These are phyloP conservation scores for Maudiozyma pseudohumilis DNA, from an alignment of 805 yeast species.

Conservation along the genomic window DNA sequence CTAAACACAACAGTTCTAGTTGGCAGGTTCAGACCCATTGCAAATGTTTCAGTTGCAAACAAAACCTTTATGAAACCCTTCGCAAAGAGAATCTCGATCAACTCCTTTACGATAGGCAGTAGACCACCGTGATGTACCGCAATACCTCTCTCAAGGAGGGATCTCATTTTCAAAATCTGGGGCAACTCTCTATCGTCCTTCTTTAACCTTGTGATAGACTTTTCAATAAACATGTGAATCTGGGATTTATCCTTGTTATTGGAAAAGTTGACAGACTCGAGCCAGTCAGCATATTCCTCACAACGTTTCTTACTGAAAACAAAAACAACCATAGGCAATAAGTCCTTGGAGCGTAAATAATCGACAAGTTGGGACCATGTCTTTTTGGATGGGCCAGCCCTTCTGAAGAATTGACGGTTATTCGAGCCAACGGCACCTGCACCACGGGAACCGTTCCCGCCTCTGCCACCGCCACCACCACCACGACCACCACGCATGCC, in stretches of 20 bases:
- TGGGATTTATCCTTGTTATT: conserved; percentile 80
- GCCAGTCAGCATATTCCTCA: conserved; percentile 81
- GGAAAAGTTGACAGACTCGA: conserved; percentile 68
- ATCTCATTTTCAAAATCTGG: conserved; percentile 75
- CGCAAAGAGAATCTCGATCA: conserved; percentile 85
- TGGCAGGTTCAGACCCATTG: conserved; percentile 96
- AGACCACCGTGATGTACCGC: conserved; percentile 96
- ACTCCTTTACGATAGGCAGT: conserved; percentile 85
- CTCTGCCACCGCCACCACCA: conserved; percentile 16
- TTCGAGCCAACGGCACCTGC: conserved; percentile 33
- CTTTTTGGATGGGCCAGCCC: conserved; percentile 67
- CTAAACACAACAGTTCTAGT: conserved; percentile 93
- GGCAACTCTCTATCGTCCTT: conserved; percentile 91
- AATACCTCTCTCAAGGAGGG: conserved; percentile 78
- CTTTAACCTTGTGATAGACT: conserved; percentile 76
- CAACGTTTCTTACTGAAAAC: conserved; percentile 91
- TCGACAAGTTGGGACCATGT: conserved; percentile 72
- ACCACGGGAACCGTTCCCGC: conserved; percentile 29
- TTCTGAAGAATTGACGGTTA: conserved; percentile 31
- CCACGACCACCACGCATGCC: conserved; percentile 22
- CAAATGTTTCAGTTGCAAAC: conserved; percentile 97
- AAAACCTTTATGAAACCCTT: conserved; percentile 77
- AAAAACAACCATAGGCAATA: conserved; percentile 88
- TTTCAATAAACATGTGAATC: conserved; percentile 85
- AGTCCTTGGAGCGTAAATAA: conserved; percentile 49